A percentile compares a stretch with the other conserved stretches of the same genome.
Evolutionary conservation across 257 asterid species (phyloP).

Genomic region (Linaria vulgaris): DNA sequence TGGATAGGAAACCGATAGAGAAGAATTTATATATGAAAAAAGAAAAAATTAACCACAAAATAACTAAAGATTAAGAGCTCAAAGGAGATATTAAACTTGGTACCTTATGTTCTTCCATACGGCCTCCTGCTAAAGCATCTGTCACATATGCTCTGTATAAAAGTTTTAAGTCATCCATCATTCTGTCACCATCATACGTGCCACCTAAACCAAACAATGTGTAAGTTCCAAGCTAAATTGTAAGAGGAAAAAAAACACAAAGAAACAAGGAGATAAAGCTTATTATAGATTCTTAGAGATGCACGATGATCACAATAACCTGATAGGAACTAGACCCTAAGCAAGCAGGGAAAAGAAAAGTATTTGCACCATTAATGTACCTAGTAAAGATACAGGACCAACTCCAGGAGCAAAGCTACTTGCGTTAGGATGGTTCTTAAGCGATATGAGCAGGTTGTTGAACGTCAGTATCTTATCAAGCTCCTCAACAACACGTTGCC

Average conservation of each 20-base stretch:
- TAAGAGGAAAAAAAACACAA: conserved; percentile 12
- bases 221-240: conserved; percentile 25
- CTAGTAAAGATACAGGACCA: conserved; percentile 77
- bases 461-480: conserved; percentile 74
- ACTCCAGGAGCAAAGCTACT: conserved; percentile 81
- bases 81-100: conserved; percentile 4
- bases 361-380: conserved; percentile 35
- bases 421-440: conserved; percentile 75
- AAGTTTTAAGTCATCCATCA: conserved; percentile 77
- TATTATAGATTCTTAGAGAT: conserved; percentile 14
- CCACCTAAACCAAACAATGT: conserved; percentile 58
- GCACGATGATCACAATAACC: not conserved
- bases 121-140: conserved; percentile 78
- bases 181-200: conserved; percentile 73
- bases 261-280: not conserved
- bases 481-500: conserved; percentile 72
- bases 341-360: conserved; percentile 18
- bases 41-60: too few species aligned
- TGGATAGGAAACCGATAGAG: too few species aligned
- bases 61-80: too few species aligned
- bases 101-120: conserved; percentile 90
- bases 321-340: not conserved
- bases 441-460: conserved; percentile 66
- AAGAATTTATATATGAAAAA: too few species aligned
- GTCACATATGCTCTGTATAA: conserved; percentile 69